These are phyloP conservation scores for Verbascum thapsus DNA, from an alignment of 257 asterid species.

Conservation along the genomic window DNA sequence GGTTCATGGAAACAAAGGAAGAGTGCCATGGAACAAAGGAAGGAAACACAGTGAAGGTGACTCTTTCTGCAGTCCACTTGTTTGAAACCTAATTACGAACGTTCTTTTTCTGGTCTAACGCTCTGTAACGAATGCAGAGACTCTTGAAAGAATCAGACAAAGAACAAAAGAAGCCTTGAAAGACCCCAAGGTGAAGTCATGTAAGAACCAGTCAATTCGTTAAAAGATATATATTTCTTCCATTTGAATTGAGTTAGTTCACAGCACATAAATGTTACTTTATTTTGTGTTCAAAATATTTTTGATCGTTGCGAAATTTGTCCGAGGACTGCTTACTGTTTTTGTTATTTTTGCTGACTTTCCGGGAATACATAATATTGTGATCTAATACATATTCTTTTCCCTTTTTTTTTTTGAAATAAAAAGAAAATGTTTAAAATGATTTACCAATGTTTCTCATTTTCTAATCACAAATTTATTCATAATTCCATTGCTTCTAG, in stretches of 20 bases:
- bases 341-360: background rate
- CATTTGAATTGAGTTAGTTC: no score
- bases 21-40: constrained; percentile 93
- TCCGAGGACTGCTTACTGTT: constrained; percentile 4
- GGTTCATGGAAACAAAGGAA: constrained; percentile 73
- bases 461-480: constrained; percentile 2
- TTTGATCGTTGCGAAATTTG: constrained; percentile 20
- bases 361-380: background rate
- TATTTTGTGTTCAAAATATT: no score
- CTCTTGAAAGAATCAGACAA: constrained; percentile 70
- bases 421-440: constrained; percentile 2
- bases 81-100: background rate
- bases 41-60: constrained; percentile 77
- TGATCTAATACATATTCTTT: background rate
- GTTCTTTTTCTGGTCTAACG: constrained; percentile 21
- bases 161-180: constrained; percentile 87
- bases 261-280: no score
- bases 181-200: constrained; percentile 99
- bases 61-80: constrained; percentile 14
- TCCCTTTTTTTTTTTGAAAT: constrained; percentile 5
- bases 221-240: no score
- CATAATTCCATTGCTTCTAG: constrained; percentile 15
- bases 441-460: background rate
- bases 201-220: constrained; percentile 77
- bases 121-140: constrained; percentile 49